These are phyloP conservation scores for Trichoderma arundinaceum DNA, from an alignment of 2,329 filamentous ascomycete genomes.

Conservation along the genomic window DNA sequence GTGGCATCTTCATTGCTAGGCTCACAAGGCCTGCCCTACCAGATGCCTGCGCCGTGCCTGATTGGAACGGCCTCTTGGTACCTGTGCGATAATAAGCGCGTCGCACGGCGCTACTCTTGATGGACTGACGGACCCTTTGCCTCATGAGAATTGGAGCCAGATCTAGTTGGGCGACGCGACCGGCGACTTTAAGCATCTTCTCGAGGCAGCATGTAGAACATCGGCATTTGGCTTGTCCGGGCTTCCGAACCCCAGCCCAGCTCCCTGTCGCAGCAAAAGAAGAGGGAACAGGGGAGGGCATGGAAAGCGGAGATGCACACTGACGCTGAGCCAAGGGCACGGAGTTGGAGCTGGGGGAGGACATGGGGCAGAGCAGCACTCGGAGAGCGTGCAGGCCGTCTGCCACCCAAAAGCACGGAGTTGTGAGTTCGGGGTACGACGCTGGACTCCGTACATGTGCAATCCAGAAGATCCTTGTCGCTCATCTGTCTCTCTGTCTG, in stretches of 20 bases:
- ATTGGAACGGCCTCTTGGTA: constrained; percentile 16
- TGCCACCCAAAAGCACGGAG: background rate
- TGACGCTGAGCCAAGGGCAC: constrained; percentile 6
- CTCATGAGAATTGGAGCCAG: constrained; percentile 14
- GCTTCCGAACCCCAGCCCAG: background rate
- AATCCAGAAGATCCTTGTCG: constrained; percentile 19
- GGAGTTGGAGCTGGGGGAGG: constrained; percentile 11
- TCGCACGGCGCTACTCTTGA: constrained; percentile 12
- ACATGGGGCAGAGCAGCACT: constrained; percentile 17
- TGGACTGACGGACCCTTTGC: constrained; percentile 4
- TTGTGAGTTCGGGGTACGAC: constrained; percentile 3
- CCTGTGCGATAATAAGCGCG: constrained; percentile 25
- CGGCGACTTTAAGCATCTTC: too few relatives aligned
- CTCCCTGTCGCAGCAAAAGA: background rate
- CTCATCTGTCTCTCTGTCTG: background rate
- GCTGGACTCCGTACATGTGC: constrained; percentile 9
- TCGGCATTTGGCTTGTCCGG: constrained; percentile 10
- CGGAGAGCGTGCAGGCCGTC: too few relatives aligned
- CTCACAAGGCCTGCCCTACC: constrained; percentile 26
- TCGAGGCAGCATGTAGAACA: background rate
- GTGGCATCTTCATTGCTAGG: constrained; percentile 27
- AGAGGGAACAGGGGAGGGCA: background rate
- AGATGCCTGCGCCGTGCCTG: constrained; percentile 22
- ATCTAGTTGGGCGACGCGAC: constrained; percentile 7
- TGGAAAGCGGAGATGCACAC: background rate